Conservation (phyloP, 1,139 yeast genomes). For the Sugiyamaella sp. region DNA sequence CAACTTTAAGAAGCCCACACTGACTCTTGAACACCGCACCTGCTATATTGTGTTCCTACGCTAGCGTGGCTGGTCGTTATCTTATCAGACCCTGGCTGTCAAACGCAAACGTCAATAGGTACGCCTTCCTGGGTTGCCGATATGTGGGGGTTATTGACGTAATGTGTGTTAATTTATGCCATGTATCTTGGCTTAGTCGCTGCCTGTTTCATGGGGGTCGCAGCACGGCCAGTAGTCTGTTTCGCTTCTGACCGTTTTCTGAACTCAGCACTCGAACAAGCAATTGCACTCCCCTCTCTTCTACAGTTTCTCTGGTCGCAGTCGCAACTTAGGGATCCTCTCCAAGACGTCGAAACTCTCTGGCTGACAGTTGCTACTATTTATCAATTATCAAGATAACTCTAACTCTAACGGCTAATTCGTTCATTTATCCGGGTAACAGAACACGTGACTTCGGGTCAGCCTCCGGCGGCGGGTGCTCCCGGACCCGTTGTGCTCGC, state of each 20-base stretch:
- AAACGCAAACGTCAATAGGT: not conserved
- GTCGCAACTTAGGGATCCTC: too few relatives aligned
- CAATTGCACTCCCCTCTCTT: too few relatives aligned
- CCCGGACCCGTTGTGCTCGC: constrained; percentile 7
- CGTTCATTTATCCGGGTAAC: constrained; percentile 57
- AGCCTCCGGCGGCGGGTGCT: constrained; percentile 10
- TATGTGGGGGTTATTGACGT: not conserved
- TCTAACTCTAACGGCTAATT: constrained; percentile 70
- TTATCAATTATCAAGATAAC: not conserved
- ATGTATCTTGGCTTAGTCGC: not conserved
- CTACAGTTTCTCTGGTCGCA: too few relatives aligned
- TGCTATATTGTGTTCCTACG: too few relatives aligned
- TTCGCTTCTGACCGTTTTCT: not conserved
- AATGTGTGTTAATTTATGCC: too few relatives aligned
- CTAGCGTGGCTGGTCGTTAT: not conserved
- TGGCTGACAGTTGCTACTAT: not conserved
- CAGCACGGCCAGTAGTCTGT: not conserved
- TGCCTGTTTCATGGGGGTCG: not conserved
- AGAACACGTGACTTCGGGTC: not conserved
- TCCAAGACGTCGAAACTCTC: not conserved
- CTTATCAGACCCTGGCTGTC: not conserved
- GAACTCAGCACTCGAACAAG: too few relatives aligned
- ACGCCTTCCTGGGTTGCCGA: not conserved
- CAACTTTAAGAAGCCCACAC: not conserved
- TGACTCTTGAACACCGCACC: not conserved